Conservation (phyloP, 2,329 filamentous ascomycete species). For the Aspergillus persii region DNA sequence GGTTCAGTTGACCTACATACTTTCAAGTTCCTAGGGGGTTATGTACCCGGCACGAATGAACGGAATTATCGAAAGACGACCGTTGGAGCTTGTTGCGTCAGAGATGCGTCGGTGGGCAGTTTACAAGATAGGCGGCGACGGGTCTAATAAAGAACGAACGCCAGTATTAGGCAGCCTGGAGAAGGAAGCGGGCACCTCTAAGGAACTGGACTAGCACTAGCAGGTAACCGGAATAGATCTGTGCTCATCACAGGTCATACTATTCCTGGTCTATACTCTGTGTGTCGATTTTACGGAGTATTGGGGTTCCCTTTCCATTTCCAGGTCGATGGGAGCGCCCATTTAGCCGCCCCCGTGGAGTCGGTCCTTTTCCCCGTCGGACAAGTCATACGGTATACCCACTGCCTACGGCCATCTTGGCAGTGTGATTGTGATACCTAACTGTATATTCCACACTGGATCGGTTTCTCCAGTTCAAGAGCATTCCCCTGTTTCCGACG, state of each 20-base stretch:
- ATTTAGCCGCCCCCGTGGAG: neutral
- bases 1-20: too few relatives aligned
- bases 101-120: neutral
- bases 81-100: neutral
- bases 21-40: too few relatives aligned
- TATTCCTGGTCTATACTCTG: too few relatives aligned
- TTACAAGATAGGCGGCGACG: too few relatives aligned
- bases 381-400: neutral
- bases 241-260: too few relatives aligned
- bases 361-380: neutral
- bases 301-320: neutral
- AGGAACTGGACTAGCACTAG: neutral
- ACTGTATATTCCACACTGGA: too few relatives aligned
- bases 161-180: neutral
- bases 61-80: neutral
- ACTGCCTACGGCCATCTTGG: too few relatives aligned
- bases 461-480: too few relatives aligned
- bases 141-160: too few relatives aligned
- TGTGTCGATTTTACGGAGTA: too few relatives aligned
- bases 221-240: too few relatives aligned
- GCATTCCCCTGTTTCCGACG: neutral
- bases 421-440: neutral
- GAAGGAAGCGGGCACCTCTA: neutral
- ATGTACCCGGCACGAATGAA: too few relatives aligned
- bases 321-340: neutral